These are phyloP conservation scores for Scytalidium lignicola DNA, from an alignment of 2,329 filamentous ascomycete species.

Conservation along the genomic window DNA sequence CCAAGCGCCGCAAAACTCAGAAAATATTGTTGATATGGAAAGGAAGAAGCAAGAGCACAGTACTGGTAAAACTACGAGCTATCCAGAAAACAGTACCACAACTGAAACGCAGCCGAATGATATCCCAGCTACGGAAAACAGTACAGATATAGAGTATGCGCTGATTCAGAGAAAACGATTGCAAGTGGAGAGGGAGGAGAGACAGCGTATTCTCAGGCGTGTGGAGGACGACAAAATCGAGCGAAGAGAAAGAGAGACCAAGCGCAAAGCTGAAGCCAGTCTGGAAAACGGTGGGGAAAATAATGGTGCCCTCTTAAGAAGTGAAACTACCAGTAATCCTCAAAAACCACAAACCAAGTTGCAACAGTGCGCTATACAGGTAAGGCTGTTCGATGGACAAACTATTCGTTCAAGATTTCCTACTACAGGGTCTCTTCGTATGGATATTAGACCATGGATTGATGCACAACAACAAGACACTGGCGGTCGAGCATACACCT, in stretches of 20 bases:
- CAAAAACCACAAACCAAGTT: conserved; percentile 5
- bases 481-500: conserved; percentile 66
- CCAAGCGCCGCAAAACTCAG: neutral
- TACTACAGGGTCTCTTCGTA: conserved; percentile 54
- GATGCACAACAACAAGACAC: conserved; percentile 55
- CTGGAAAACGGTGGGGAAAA: conserved; percentile 9
- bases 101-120: conserved; percentile 21
- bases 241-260: conserved; percentile 52
- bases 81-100: conserved; percentile 36
- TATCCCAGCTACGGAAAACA: neutral
- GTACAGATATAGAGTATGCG: conserved; percentile 41
- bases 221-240: conserved; percentile 74
- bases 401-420: conserved; percentile 71
- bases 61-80: conserved; percentile 37
- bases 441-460: conserved; percentile 72
- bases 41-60: neutral
- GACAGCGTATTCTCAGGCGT: conserved; percentile 64
- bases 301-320: conserved; percentile 19
- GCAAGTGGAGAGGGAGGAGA: conserved; percentile 61
- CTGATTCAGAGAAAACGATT: conserved; percentile 56
- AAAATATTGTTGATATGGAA: neutral
- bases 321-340: conserved; percentile 9
- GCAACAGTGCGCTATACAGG: conserved; percentile 59
- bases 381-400: conserved; percentile 79
- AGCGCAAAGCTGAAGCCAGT: conserved; percentile 38